Conservation (phyloP, 2,329 filamentous ascomycete species). For the Fusarium nematophilum region DNA sequence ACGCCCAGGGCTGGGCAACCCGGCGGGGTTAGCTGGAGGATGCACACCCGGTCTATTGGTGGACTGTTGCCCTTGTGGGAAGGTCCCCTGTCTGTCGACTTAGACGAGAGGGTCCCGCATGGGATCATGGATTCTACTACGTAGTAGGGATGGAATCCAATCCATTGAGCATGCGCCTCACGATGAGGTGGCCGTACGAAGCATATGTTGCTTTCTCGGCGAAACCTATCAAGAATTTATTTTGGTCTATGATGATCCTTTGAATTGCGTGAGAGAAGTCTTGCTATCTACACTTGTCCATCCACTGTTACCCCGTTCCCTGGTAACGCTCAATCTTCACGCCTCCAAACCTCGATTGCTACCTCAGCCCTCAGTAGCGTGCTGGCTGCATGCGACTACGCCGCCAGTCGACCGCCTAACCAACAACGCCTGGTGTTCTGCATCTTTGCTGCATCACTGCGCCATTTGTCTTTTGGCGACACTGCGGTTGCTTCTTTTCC, state of each 20-base stretch:
- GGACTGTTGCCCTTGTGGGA: slow-evolving; percentile 30
- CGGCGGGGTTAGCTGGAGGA: slow-evolving; percentile 30
- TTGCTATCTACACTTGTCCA: background rate
- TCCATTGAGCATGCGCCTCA: no score
- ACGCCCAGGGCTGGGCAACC: slow-evolving; percentile 12
- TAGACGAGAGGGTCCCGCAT: background rate
- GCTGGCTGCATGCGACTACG: background rate
- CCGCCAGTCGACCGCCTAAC: background rate
- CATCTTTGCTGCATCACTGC: slow-evolving; percentile 7
- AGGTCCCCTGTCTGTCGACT: slow-evolving; percentile 21
- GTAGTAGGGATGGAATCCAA: no score
- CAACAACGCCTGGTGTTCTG: background rate
- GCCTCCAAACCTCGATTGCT: slow-evolving; percentile 14
- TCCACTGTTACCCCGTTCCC: slow-evolving; percentile 4
- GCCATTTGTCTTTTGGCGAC: slow-evolving; percentile 15
- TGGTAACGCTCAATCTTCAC: background rate
- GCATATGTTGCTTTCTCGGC: no score
- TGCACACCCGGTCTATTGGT: slow-evolving; percentile 39
- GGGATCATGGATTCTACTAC: no score
- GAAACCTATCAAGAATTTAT: no score
- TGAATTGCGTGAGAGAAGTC: background rate
- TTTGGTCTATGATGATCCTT: no score
- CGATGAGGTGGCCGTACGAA: no score
- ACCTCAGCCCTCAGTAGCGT: slow-evolving; percentile 11
- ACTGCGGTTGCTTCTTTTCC: slow-evolving; percentile 2